Base-by-base conservation (phyloP, 1,284 basidiomycete genomes). In the Hortiboletus rubellus region DNA sequence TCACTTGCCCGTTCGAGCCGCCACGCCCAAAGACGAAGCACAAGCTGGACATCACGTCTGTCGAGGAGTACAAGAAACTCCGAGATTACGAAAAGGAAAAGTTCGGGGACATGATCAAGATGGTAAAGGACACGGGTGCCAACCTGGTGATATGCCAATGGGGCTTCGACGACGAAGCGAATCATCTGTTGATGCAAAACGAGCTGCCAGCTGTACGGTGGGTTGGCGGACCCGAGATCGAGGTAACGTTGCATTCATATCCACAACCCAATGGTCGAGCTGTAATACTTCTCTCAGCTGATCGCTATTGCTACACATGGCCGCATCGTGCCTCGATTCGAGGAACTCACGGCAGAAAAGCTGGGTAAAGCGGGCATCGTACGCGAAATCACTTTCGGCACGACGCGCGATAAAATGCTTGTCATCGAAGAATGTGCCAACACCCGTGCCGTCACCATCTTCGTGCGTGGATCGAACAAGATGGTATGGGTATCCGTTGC, bases 91-190 rank as follows among this genome's bases (percentile, higher is more conserved):
- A 99, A 78, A 92, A 92, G 77, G 88, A 91, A 69, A 99, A 96
- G 78, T 99, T 99, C 69, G 82, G 85, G 65, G 89, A 95, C 69
- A 99, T 99, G 97, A 98, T 99, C 77, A 91, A 92, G 76, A 83
- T 86, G 71, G 96, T 99, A 63, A 98, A 98, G 77, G 91, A 98
- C 69, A 91, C 94, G n/a, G 96, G 97, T 34, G 96, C 97, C 30
- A 99, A 99, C 76, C 77, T 99, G 57, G 96, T 99, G 65, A 97
- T 99, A 67, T 99, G 96, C 76, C 97, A 99, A 74, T 99, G 96
- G 96, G 96, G 96, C 62, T 99, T 99, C 72, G 96, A 99, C 71
- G 97, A 99, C 73, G 96, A 99, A 78, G 96, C 96, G 55, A 99
- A 99, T 74, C 96, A 99, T 73, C 69, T 99, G 69, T 77, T 99